These are phyloP conservation scores for Pseudonitzschia delicatissima DNA, from an alignment of 108 stramenopile genomes.

Conservation along the genomic window DNA sequence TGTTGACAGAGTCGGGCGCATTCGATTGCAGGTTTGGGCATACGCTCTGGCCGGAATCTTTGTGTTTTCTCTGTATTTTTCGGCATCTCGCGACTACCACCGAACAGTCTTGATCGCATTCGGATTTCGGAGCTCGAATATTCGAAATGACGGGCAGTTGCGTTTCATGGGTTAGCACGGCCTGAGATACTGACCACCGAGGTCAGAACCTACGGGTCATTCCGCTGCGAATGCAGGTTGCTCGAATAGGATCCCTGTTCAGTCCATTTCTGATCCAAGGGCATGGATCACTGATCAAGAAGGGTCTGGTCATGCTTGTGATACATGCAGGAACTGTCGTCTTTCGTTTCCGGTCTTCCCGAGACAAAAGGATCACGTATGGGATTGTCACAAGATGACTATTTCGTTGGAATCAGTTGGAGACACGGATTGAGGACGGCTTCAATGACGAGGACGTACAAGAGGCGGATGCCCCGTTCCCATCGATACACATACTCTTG, in stretches of 20 bases:
- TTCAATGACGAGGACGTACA: slow-evolving; percentile 14
- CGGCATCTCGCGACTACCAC: slow-evolving; percentile 21
- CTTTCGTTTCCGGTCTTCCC: slow-evolving; percentile 44
- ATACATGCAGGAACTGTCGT: slow-evolving; percentile 40
- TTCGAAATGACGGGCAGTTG: slow-evolving; percentile 75
- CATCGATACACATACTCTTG: too few relatives aligned
- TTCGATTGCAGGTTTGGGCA: slow-evolving; percentile 52
- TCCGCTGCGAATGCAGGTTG: slow-evolving; percentile 76
- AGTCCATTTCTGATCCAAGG: slow-evolving; percentile 61
- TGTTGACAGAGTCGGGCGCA: slow-evolving; percentile 63
- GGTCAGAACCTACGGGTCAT: slow-evolving; percentile 66
- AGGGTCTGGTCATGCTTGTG: slow-evolving; percentile 49
- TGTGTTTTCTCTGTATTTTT: slow-evolving; percentile 38
- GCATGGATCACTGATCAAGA: slow-evolving; percentile 28
- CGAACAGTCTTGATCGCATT: slow-evolving; percentile 38
- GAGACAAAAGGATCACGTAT: slow-evolving; percentile 58
- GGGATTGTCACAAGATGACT: slow-evolving; percentile 23
- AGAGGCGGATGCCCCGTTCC: too few relatives aligned
- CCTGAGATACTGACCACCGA: slow-evolving; percentile 80
- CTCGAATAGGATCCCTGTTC: slow-evolving; percentile 58
- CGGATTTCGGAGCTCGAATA: slow-evolving; percentile 59
- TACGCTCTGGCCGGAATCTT: slow-evolving; percentile 61
- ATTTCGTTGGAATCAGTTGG: background rate
- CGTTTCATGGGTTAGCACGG: slow-evolving; percentile 69
- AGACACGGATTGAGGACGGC: background rate